Base-by-base conservation (phyloP, 2,329 filamentous ascomycete genomes). In the Fusarium kyushuense region DNA sequence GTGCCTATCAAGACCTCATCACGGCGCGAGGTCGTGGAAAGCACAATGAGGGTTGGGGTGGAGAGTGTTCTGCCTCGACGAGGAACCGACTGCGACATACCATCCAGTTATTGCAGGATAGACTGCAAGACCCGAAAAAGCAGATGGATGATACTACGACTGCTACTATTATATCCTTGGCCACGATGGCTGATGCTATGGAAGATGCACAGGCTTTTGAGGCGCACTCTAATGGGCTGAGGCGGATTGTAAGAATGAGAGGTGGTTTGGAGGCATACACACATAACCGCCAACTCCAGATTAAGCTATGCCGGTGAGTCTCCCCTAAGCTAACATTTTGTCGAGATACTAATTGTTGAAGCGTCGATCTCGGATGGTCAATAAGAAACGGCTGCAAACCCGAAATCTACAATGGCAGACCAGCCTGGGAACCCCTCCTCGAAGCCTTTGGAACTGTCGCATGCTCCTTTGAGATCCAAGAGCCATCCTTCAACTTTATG, bases 251-350 rank as follows among this genome's bases (percentile, higher is more conserved):
- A 0, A 47, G 61, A 10, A 52, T 77, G 46, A 67, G 72, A 6
- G 76, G 76, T 19, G 76, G 74, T 1, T 12, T 77, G 0, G 53
- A 65, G 6, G 67, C 27, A 1, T 75, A 76, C 10, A 48, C 43
- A 2, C 47, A 71, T 12, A 77, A 77, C 5, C 51, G 63, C 0
- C 70, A 76, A 29, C 29, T 77, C 3, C 67, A 75, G 27, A 63
- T 74, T 27, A 77, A 77, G 21, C 63, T 77, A 5, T 75, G 72
- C 4, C 74, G 74, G 75, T 76, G 40, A 53, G 75, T 63, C 3
- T 6, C 17, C 0, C 4, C 12, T 4, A 12, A 2, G 0, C 3
- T 3, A 4, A 8, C 3, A 32, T 6, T 6, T 5, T n/a, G 11
- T 0, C 4, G 6, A 33, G 9, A 3, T 4, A 13, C 21, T 62